Evolutionary conservation across 139 green algal genomes (phyloP), one percentile per base, ranked within the genome.

Genomic region (Klebsormidium nitens): DNA sequence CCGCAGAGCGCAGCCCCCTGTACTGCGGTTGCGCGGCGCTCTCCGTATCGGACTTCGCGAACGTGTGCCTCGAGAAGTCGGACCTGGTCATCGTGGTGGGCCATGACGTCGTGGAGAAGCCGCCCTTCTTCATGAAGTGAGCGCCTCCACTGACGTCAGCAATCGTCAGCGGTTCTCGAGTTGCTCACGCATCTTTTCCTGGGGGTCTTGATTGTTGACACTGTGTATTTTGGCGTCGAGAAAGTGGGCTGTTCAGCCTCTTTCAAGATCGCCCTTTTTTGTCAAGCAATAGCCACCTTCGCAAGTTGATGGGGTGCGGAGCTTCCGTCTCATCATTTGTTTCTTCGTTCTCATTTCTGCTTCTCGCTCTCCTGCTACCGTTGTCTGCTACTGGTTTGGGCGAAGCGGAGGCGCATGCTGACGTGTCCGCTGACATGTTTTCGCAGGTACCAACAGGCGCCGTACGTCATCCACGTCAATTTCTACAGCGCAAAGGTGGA

Each of bases 71-170:
- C 36, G 47, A 81, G 17, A 40, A 80, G 46, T 37, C 74, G 28
- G 77, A 83, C 56, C 47, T 83, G 11, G 62, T 76, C 32, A 58
- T 83, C 5, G 36, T 78, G 32, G 42, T 83, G n/a, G 77, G 77
- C 3, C 77, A 83, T 68, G 77, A 83, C 37, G 60, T 83, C 26
- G 77, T 83, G 56, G 77, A 83, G 72, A 83, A 83, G 64, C 77
- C 77, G 1, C 77, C 77, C 36, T 83, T 83, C 57, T 72, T 83
- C 36, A 83, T 83, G 77, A 42, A 39, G 62, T 60, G 32, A 60
- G 36, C 31, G 28, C 29, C 56, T 35, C 42, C 1, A 32, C 57
- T 2, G 47, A 79, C 52, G 34, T 36, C 64, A 78, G 29, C 34
- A 62, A n/a, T 19, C 23, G 46, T 66, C 29, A 8, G 8, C 42